Evolutionary conservation across 2,329 filamentous ascomycete genomes (phyloP).

Genomic region (Pezicula carpinea): DNA sequence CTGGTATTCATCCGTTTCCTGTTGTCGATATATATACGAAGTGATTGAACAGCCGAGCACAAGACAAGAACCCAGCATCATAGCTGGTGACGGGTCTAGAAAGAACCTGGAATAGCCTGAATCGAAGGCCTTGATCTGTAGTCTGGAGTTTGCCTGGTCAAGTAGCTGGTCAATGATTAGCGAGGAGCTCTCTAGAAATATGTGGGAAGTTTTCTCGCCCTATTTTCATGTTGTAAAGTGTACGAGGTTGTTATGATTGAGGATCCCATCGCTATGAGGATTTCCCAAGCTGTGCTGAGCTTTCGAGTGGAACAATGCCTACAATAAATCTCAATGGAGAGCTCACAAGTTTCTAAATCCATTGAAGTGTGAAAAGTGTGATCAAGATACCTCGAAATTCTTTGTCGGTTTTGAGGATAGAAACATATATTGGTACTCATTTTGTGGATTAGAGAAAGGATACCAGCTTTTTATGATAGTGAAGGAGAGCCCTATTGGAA

Average conservation of each 20-base stretch:
- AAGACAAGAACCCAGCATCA: constrained; percentile 31
- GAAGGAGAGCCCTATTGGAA: no score
- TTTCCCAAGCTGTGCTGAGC: constrained; percentile 19
- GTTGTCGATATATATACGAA: constrained; percentile 31
- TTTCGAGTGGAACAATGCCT: constrained; percentile 6
- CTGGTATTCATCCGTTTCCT: constrained; percentile 28
- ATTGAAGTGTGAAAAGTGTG: neutral
- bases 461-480: no score
- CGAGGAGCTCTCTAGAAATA: neutral
- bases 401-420: no score
- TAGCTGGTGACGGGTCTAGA: constrained; percentile 27
- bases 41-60: constrained; percentile 32
- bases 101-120: constrained; percentile 15
- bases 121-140: constrained; percentile 6
- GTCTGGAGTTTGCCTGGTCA: neutral
- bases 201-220: neutral
- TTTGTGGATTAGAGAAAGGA: no score
- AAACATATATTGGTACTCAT: no score
- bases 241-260: constrained; percentile 22
- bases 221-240: constrained; percentile 20
- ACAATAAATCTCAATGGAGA: neutral
- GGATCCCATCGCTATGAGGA: constrained; percentile 13
- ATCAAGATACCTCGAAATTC: no score
- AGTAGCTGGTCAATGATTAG: constrained; percentile 6
- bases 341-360: neutral